Evolutionary conservation across 2,329 filamentous ascomycete genomes (phyloP).

Genomic region (Fusarium staphyleae): DNA sequence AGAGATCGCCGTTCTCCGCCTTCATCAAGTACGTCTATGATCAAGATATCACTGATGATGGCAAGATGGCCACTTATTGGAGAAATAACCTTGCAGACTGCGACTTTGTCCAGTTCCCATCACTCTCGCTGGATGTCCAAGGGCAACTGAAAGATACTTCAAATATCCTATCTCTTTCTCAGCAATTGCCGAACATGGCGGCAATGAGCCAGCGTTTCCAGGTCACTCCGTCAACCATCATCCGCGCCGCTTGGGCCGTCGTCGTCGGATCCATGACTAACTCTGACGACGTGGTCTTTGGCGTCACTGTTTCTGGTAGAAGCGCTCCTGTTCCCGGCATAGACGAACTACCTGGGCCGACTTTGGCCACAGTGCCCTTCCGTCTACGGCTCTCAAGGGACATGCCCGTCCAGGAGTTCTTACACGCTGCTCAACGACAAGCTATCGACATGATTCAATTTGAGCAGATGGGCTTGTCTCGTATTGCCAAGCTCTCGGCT

Average conservation of each 20-base stretch:
- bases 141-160: not conserved
- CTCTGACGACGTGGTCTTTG: slow-evolving; percentile 50
- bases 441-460: slow-evolving; percentile 22
- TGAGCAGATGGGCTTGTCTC: slow-evolving; percentile 28
- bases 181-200: slow-evolving; percentile 50
- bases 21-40: no score
- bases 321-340: slow-evolving; percentile 29
- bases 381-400: slow-evolving; percentile 38
- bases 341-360: slow-evolving; percentile 35
- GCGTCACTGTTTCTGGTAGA: slow-evolving; percentile 52
- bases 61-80: not conserved
- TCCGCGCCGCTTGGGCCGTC: slow-evolving; percentile 56
- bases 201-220: slow-evolving; percentile 48
- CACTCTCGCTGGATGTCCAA: not conserved
- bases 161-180: not conserved
- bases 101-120: not conserved
- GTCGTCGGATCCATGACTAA: slow-evolving; percentile 54
- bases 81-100: not conserved
- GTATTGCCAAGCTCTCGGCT: slow-evolving; percentile 24
- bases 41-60: no score
- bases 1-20: no score
- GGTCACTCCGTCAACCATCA: slow-evolving; percentile 14
- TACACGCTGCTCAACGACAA: slow-evolving; percentile 44
- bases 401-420: slow-evolving; percentile 46
- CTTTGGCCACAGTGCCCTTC: slow-evolving; percentile 47